These are phyloP conservation scores for Acanthamoeba culbertsoni DNA, from an alignment of 208 protist genomes.

Conservation along the genomic window DNA sequence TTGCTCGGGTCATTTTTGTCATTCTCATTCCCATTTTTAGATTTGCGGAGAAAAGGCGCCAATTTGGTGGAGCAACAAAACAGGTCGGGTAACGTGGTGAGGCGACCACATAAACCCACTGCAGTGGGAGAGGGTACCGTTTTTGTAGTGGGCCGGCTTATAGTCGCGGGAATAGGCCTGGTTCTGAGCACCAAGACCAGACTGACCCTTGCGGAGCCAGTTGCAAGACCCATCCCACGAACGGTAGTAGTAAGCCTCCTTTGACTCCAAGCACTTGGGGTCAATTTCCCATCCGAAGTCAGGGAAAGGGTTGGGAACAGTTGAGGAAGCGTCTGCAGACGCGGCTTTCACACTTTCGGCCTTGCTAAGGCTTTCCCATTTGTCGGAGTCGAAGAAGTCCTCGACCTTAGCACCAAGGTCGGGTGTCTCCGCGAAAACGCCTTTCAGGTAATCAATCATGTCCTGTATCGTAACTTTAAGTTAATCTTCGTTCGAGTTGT, in stretches of 20 bases:
- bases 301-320: neutral
- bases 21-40: too few relatives aligned
- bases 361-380: neutral
- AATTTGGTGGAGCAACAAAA: too few relatives aligned
- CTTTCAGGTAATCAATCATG: neutral
- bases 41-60: too few relatives aligned
- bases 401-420: neutral
- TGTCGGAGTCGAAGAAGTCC: neutral
- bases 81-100: neutral
- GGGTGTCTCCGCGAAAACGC: neutral
- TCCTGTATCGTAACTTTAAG: too few relatives aligned
- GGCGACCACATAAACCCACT: neutral
- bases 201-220: conserved; percentile 7
- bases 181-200: neutral
- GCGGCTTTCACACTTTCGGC: neutral
- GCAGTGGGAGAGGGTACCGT: neutral
- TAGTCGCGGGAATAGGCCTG: conserved; percentile 7
- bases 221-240: conserved; percentile 15
- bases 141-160: neutral
- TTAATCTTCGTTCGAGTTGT: too few relatives aligned
- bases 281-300: conserved; percentile 19
- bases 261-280: conserved; percentile 13
- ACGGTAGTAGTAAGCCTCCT: conserved; percentile 10
- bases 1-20: too few relatives aligned
- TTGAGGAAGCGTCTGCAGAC: neutral